These are phyloP conservation scores for Panus rudis DNA, from an alignment of 768 basidiomycete genomes.

Conservation along the genomic window DNA sequence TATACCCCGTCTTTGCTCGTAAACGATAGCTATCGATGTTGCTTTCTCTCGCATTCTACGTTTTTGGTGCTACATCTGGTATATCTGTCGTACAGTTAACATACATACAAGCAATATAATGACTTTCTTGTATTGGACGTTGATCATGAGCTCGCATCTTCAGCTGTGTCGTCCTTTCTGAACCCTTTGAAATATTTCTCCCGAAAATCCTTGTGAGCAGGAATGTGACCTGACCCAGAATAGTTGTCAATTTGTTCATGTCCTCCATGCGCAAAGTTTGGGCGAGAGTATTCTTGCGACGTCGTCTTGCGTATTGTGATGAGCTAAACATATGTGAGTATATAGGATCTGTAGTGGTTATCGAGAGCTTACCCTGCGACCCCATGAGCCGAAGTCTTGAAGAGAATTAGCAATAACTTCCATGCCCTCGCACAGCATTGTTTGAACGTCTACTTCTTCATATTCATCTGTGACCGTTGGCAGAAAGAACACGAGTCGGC, in stretches of 20 bases:
- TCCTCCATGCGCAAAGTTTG: conserved; percentile 40
- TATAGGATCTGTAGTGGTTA: background rate
- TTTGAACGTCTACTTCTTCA: conserved; percentile 75
- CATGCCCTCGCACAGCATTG: conserved; percentile 82
- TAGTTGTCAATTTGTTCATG: conserved; percentile 6
- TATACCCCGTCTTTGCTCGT: too few species aligned
- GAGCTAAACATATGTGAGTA: conserved; percentile 44
- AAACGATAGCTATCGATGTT: too few species aligned
- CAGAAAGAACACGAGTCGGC: conserved; percentile 92
- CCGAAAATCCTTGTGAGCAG: conserved; percentile 86
- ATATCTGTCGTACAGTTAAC: too few species aligned
- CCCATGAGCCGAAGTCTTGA: conserved; percentile 95
- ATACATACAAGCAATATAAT: too few species aligned
- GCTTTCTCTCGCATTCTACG: too few species aligned
- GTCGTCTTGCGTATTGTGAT: conserved; percentile 82
- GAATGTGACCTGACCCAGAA: conserved; percentile 36
- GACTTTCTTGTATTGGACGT: too few species aligned
- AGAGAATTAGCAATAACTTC: conserved; percentile 80
- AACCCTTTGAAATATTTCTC: conserved; percentile 86
- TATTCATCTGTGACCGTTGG: conserved; percentile 91
- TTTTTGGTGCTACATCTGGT: too few species aligned
- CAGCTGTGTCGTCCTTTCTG: conserved; percentile 30
- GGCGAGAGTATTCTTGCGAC: conserved; percentile 37
- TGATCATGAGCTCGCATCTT: background rate
- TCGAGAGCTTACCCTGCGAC: conserved; percentile 59